Conservation (phyloP, 768 basidiomycete species). For the Serpula lacrymans region DNA sequence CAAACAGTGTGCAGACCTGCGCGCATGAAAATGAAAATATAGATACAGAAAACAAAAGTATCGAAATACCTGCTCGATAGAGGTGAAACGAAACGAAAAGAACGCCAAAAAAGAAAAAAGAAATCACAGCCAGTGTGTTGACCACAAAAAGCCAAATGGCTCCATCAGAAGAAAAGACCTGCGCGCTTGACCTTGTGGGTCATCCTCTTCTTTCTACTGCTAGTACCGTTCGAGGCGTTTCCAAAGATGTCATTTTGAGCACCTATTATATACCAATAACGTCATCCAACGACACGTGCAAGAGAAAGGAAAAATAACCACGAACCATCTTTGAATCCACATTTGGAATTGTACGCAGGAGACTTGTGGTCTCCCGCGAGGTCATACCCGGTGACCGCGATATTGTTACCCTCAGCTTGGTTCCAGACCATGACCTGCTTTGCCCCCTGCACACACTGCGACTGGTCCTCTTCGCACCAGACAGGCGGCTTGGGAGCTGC, state of each 20-base stretch:
- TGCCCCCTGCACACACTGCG: constrained; percentile 42
- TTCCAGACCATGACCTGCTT: constrained; percentile 60
- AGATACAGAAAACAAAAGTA: no score
- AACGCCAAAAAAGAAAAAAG: no score
- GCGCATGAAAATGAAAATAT: no score
- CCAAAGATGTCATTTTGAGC: constrained; percentile 11
- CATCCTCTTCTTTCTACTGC: constrained; percentile 24
- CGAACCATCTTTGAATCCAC: constrained; percentile 45
- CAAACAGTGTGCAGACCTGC: no score
- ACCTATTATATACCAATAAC: constrained; percentile 2
- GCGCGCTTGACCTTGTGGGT: neutral
- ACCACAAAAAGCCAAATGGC: no score
- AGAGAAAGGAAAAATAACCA: neutral
- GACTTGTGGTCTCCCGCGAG: constrained; percentile 35
- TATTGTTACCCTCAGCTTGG: constrained; percentile 46
- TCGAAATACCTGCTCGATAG: no score
- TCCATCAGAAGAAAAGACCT: neutral
- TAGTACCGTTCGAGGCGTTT: constrained; percentile 9
- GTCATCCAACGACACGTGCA: neutral
- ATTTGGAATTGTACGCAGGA: constrained; percentile 48
- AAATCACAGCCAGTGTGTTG: no score
- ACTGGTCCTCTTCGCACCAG: constrained; percentile 49
- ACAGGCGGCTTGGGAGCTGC: constrained; percentile 42
- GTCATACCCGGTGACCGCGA: constrained; percentile 41
- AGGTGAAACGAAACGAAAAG: no score